Evolutionary conservation across 1,139 yeast species (phyloP).

Genomic region (Yarrowia galli): DNA sequence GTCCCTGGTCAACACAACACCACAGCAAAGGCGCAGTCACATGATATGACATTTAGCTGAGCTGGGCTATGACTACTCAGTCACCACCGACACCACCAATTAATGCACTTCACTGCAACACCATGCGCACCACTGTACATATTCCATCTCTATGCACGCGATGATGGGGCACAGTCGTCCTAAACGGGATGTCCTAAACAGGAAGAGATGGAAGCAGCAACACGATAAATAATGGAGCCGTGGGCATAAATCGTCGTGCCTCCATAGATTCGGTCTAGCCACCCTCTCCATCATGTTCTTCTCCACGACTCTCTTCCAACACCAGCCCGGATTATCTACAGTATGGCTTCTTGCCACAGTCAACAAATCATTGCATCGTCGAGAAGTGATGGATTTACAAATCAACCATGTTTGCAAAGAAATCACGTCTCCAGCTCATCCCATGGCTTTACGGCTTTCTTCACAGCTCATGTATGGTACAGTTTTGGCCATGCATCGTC

Average conservation of each 20-base stretch:
- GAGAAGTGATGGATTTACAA: constrained; percentile 9
- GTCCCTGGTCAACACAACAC: no score
- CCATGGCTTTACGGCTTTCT: constrained; percentile 16
- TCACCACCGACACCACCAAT: neutral
- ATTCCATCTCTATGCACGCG: constrained; percentile 6
- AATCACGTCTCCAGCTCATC: constrained; percentile 8
- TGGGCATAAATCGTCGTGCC: no score
- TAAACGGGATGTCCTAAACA: neutral
- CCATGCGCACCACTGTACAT: constrained; percentile 8
- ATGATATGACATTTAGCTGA: no score
- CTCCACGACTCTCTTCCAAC: constrained; percentile 17
- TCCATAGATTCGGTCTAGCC: neutral
- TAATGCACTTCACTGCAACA: neutral
- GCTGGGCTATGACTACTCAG: no score
- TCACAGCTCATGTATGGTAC: constrained; percentile 32
- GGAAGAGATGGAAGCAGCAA: neutral
- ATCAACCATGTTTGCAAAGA: constrained; percentile 27
- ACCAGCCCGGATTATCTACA: constrained; percentile 21
- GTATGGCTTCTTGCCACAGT: constrained; percentile 32
- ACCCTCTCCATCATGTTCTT: constrained; percentile 4
- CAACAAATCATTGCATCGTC: neutral
- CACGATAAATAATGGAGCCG: no score
- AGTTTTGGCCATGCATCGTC: constrained; percentile 5
- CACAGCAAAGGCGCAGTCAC: no score
- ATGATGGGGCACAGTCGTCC: neutral